Evolutionary conservation across 768 basidiomycete genomes (phyloP), one percentile per base, ranked within the genome.

Genomic region (Agaricus blazei): DNA sequence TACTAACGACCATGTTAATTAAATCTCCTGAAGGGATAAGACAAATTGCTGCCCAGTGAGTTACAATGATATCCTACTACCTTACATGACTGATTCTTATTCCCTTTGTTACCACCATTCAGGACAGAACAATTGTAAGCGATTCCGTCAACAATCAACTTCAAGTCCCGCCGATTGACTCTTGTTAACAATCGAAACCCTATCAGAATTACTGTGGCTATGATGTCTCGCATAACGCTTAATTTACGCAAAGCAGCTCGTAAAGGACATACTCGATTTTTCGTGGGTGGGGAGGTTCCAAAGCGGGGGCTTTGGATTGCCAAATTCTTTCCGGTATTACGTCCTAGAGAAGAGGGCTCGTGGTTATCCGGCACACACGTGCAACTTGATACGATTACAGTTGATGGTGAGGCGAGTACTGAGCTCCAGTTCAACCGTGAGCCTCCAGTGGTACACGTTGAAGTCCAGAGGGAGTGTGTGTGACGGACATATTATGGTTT

Each of bases 211-310:
- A 61, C 70, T 53, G 70, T 85, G 11, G 73, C 81, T 1, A 86
- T 85, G 80, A 83, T 85, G 75, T 84, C 82, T 4, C 76, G 84
- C 7, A 85, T 86, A 50, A 85, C 84, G 3, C 73, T 85, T 26
- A 80, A 79, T 62, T 72, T 85, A 11, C 78, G 69, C 64, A 79
- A 76, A 65, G 67, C 64, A 9, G 68, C 64, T 2, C 60, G 58
- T 15, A 59, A 64, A 8, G 37, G 40, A n/a, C 38, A 31, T 7
- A 28, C 27, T 11, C 54, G 42, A 28, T n/a, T n/a, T 28, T 40
- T 55, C 40, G 29, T 37, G 9, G 37, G 15, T n/a, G 19, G 27
- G 8, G 19, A 27, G 2, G 38, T 14, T 12, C 46, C 47, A 29
- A 34, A 42, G 15, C 47, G 38, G 9, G 38, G 24, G 11, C 42